These are phyloP conservation scores for Pythium grandisporangium DNA, from an alignment of 352 stramenopile species.

Conservation along the genomic window DNA sequence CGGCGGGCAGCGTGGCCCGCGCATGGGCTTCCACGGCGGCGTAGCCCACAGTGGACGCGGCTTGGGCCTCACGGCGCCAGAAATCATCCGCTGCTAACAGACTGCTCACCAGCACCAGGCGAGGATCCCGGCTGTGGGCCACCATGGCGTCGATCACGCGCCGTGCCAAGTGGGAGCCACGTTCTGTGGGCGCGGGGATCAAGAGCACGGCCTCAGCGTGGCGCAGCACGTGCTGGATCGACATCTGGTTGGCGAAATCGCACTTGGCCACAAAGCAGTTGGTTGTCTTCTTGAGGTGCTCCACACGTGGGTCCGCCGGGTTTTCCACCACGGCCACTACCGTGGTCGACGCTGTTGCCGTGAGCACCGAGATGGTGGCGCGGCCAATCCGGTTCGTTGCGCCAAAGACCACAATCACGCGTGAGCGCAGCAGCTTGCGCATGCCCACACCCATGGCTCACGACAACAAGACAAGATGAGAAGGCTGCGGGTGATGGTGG, in stretches of 20 bases:
- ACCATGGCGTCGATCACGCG: slow-evolving; percentile 58
- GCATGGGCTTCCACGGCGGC: slow-evolving; percentile 64
- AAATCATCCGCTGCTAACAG: slow-evolving; percentile 41
- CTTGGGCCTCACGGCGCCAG: slow-evolving; percentile 1
- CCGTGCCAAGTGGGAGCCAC: slow-evolving; percentile 53
- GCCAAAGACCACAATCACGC: slow-evolving; percentile 70
- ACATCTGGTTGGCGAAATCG: slow-evolving; percentile 31
- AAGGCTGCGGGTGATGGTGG: too few species aligned
- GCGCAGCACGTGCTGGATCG: slow-evolving; percentile 52
- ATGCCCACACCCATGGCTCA: slow-evolving; percentile 30
- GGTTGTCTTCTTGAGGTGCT: slow-evolving; percentile 38
- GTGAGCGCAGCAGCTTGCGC: slow-evolving; percentile 42
- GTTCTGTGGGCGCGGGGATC: slow-evolving; percentile 45
- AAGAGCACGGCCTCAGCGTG: slow-evolving; percentile 58
- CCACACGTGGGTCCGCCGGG: slow-evolving; percentile 31
- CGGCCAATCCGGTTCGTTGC: slow-evolving; percentile 58
- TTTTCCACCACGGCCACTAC: slow-evolving; percentile 53
- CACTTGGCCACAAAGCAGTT: slow-evolving; percentile 51
- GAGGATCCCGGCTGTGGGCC: slow-evolving; percentile 24
- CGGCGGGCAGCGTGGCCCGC: slow-evolving; percentile 17
- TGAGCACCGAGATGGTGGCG: slow-evolving; percentile 38
- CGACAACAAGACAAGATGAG: too few species aligned
- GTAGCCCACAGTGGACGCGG: slow-evolving; percentile 20
- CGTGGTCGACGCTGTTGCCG: slow-evolving; percentile 25
- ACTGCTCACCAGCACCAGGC: slow-evolving; percentile 60